Conservation (phyloP, 345 rosid species). For the Rhizophora mangle region DNA sequence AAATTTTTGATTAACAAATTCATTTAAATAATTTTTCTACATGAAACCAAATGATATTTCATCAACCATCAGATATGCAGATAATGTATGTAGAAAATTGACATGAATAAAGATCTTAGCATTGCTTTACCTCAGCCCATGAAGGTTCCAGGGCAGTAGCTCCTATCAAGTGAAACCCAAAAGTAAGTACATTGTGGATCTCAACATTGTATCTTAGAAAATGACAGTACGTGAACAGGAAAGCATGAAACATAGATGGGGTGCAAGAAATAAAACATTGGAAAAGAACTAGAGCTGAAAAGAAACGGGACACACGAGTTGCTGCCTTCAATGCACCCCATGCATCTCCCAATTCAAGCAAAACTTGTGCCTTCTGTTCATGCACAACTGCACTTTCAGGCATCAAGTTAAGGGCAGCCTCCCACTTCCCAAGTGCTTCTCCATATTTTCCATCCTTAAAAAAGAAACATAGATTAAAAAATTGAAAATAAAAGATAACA, state of each 20-base stretch:
- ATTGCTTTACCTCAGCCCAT: constrained; percentile 69
- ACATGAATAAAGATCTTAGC: background rate
- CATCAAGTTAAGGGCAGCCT: constrained; percentile 65
- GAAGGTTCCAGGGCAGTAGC: constrained; percentile 70
- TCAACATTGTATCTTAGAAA: too few species aligned
- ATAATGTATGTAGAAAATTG: background rate
- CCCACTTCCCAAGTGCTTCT: constrained; percentile 93
- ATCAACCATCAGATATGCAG: background rate
- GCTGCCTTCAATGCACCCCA: constrained; percentile 83
- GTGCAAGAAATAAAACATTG: background rate
- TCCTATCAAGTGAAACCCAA: constrained; percentile 42
- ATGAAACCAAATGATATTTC: background rate
- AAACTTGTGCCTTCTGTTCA: constrained; percentile 88
- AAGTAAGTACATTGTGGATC: background rate
- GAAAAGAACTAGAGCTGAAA: background rate
- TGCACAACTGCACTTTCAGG: constrained; percentile 64
- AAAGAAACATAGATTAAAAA: constrained; percentile 3
- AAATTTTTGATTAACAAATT: background rate
- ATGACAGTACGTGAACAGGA: too few species aligned
- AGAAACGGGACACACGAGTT: constrained; percentile 37
- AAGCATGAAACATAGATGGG: background rate
- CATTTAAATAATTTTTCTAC: background rate
- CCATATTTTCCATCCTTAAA: constrained; percentile 72
- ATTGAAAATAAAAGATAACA: background rate
- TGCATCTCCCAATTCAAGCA: constrained; percentile 83